These are phyloP conservation scores for Chrysoporthe austroafricana DNA, from an alignment of 2,329 filamentous ascomycete species.

Conservation along the genomic window DNA sequence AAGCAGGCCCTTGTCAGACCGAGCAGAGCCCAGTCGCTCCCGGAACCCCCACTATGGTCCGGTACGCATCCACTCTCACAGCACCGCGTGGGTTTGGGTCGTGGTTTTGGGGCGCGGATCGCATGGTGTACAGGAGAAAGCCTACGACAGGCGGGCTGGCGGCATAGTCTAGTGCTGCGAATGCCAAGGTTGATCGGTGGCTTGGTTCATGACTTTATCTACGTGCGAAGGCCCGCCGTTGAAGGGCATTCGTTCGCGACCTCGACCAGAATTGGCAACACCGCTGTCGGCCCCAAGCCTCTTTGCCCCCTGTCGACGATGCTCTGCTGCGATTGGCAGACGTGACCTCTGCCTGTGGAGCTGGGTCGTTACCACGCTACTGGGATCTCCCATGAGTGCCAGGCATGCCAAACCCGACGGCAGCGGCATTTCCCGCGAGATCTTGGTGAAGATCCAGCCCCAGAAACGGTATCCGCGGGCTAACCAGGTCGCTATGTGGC, in stretches of 20 bases:
- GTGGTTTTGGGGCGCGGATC: neutral
- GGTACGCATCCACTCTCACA: neutral
- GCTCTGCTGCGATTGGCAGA: constrained; percentile 11
- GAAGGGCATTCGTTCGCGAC: neutral
- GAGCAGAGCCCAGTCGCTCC: constrained; percentile 18
- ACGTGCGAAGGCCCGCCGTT: neutral
- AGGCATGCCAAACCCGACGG: constrained; percentile 23
- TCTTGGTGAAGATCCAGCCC: constrained; percentile 15
- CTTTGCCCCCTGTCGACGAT: neutral
- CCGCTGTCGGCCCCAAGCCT: neutral
- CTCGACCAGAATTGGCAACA: neutral
- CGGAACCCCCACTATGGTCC: neutral
- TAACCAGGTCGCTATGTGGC: neutral
- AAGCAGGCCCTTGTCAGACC: constrained; percentile 17
- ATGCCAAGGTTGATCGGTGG: too few species aligned
- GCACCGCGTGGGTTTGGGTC: too few species aligned
- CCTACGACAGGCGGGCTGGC: constrained; percentile 1
- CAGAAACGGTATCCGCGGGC: neutral
- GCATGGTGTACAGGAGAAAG: neutral
- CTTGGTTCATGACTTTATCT: too few species aligned
- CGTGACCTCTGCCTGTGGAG: neutral
- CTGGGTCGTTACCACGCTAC: constrained; percentile 22
- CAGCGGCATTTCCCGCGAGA: constrained; percentile 26
- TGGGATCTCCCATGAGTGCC: constrained; percentile 23
- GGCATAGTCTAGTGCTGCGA: neutral